Conservation (phyloP, 352 stramenopile genomes). For the Phytophthora pseudosyringae region DNA sequence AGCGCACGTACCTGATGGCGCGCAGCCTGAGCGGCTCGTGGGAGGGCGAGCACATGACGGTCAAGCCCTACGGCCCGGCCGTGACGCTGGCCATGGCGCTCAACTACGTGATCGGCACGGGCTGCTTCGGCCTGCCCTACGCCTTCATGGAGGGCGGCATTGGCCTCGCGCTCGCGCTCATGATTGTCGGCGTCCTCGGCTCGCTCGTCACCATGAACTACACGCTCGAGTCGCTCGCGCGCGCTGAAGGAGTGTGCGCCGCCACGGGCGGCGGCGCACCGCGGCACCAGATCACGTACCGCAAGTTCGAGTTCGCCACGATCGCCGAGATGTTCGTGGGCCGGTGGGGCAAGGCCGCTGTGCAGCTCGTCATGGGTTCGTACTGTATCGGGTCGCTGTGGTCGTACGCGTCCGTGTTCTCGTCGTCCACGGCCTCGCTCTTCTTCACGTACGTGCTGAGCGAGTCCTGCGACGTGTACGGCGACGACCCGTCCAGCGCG, state of each 20-base stretch:
- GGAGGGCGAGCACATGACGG: slow-evolving; percentile 43
- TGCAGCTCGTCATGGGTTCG: slow-evolving; percentile 75
- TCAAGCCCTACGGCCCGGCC: slow-evolving; percentile 73
- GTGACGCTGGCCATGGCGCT: slow-evolving; percentile 85
- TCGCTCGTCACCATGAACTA: slow-evolving; percentile 90
- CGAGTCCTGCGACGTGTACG: slow-evolving; percentile 76
- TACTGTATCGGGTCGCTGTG: slow-evolving; percentile 85
- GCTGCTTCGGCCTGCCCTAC: slow-evolving; percentile 84
- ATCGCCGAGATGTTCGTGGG: slow-evolving; percentile 87
- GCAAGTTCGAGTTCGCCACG: slow-evolving; percentile 87
- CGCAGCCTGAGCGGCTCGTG: slow-evolving; percentile 38
- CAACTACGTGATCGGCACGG: slow-evolving; percentile 89
- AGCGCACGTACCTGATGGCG: slow-evolving; percentile 33
- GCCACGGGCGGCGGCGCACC: slow-evolving; percentile 54
- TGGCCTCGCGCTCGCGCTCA: slow-evolving; percentile 60
- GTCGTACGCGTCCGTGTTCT: slow-evolving; percentile 89
- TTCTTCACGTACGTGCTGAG: slow-evolving; percentile 76
- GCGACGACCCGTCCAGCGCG: slow-evolving; percentile 36
- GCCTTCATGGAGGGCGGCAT: slow-evolving; percentile 81
- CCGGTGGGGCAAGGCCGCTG: slow-evolving; percentile 61
- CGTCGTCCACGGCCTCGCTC: slow-evolving; percentile 82
- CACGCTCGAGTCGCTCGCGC: slow-evolving; percentile 82
- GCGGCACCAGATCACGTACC: slow-evolving; percentile 78
- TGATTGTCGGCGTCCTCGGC: slow-evolving; percentile 67
- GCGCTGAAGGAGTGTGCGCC: slow-evolving; percentile 77